Evolutionary conservation across 2,329 filamentous ascomycete species (phyloP), one percentile per base, ranked within the genome.

Genomic region (Gnomoniopsis sp.): DNA sequence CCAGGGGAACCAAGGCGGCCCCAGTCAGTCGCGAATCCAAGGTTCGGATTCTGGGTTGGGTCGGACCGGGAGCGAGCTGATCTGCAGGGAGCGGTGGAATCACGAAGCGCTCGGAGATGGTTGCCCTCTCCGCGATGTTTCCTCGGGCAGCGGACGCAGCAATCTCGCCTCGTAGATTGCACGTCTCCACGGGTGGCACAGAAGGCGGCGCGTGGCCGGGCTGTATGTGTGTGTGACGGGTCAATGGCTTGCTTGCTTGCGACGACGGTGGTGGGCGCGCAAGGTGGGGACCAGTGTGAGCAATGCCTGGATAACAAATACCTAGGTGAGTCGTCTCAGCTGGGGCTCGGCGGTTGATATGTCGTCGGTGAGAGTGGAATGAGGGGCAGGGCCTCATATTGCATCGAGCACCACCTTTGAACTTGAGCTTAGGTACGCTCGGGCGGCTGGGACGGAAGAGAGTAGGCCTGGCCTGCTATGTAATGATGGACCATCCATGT

Each of bases 101-200:
- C 30, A 49, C 44, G 19, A 36, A 33, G 17, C 26, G 11, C 53
- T 49, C 46, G 53, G 46, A 55, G 52, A 48, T 57, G 41, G 26
- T 34, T 49, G 43, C 58, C 54, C 43, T 49, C 53, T 53, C 33
- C 23, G 51, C 54, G 44, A 26, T 34, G 53, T 23, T 26, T 34
- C 23, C 26, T 53, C n/a, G 12, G 23, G 23, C 47, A 48, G 21
- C 36, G 36, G 41, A 53, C 26, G n/a, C 47, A 26, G 51, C 17
- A 61, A 61, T 61, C 19, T 61, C 51, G 55, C 33, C 46, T 49
- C 53, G 51, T 48, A 60, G 58, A 60, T 57, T 60, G 53, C 58
- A 21, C 43, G 58, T 53, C 53, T 19, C 57, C 57, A 56, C 53
- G 57, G 43, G 14, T 41, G 23, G 33, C 34, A 26, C 49, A 57